phyloP scores from a whole-genome alignment of 2,329 filamentous ascomycete genomes.

The Neopestalotiopsis sp. region DNA sequence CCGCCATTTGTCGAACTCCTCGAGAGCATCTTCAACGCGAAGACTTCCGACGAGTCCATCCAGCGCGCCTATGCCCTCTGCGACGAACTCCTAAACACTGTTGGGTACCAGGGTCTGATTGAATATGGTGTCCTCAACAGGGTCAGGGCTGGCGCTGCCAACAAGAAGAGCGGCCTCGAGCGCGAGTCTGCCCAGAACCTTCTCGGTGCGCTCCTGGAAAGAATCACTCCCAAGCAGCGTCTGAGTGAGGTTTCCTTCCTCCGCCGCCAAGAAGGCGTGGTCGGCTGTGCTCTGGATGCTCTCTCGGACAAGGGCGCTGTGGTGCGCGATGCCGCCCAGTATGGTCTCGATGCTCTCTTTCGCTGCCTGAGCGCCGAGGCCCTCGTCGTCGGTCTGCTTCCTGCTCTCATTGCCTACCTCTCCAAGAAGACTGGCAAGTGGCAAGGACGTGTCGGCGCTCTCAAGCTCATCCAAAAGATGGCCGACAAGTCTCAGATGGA shows the following conservation, averaged over 20 bases:
- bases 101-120: slow-evolving; percentile 57
- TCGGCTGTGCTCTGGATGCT: slow-evolving; percentile 79
- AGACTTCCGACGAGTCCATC: slow-evolving; percentile 72
- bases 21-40: slow-evolving; percentile 71
- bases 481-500: slow-evolving; percentile 92
- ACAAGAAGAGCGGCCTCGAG: slow-evolving; percentile 90
- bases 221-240: slow-evolving; percentile 78
- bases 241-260: slow-evolving; percentile 83
- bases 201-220: slow-evolving; percentile 90
- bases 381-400: slow-evolving; percentile 81
- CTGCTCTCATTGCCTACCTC: slow-evolving; percentile 77
- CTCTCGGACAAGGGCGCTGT: slow-evolving; percentile 89
- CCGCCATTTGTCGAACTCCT: slow-evolving; percentile 70
- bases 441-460: slow-evolving; percentile 92
- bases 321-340: slow-evolving; percentile 90
- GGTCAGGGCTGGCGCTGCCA: slow-evolving; percentile 75
- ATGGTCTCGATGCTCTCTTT: slow-evolving; percentile 90
- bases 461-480: slow-evolving; percentile 87
- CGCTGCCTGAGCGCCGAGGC: slow-evolving; percentile 80
- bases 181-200: slow-evolving; percentile 95
- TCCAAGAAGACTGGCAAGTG: slow-evolving; percentile 89
- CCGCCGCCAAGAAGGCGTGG: slow-evolving; percentile 77
- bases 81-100: slow-evolving; percentile 57
- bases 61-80: slow-evolving; percentile 68
- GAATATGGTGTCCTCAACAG: slow-evolving; percentile 61